phyloP scores from a whole-genome alignment of 441 rosid genomes.

The Aquilaria agallochum region DNA sequence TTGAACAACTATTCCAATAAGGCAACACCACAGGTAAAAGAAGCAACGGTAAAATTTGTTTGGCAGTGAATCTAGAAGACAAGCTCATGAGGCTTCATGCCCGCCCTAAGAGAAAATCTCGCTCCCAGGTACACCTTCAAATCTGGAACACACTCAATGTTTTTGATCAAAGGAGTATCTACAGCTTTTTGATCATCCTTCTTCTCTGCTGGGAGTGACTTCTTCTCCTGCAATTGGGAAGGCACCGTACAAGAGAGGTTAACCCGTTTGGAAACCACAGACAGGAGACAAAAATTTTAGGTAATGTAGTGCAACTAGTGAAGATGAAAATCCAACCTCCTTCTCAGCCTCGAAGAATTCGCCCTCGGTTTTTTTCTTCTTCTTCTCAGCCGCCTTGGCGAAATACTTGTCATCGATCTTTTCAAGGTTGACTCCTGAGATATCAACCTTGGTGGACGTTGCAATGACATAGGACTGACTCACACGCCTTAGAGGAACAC shows the following conservation, averaged over 20 bases:
- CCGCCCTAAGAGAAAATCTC: conserved; percentile 57
- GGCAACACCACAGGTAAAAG: not conserved
- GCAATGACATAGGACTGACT: conserved; percentile 77
- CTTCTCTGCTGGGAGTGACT: conserved; percentile 35
- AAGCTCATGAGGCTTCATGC: conserved; percentile 69
- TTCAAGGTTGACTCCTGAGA: conserved; percentile 51
- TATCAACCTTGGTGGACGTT: conserved; percentile 82
- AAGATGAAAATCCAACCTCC: conserved; percentile 35
- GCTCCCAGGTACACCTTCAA: conserved; percentile 51
- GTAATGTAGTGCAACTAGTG: not conserved
- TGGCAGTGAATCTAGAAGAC: conserved; percentile 32
- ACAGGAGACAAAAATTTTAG: not conserved
- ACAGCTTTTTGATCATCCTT: conserved; percentile 49
- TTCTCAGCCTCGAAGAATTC: conserved; percentile 82
- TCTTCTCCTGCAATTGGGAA: conserved; percentile 30
- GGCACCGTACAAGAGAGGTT: not conserved
- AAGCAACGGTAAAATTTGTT: not conserved
- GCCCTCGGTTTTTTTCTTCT: conserved; percentile 70
- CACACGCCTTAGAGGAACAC: conserved; percentile 82
- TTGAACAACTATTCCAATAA: too few species aligned
- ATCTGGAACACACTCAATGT: conserved; percentile 44
- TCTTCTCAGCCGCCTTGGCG: conserved; percentile 68
- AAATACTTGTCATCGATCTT: conserved; percentile 84
- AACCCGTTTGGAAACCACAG: not conserved
- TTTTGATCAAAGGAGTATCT: conserved; percentile 32